A percentile compares a stretch with the other conserved stretches of the same genome.
phyloP scores from a whole-genome alignment of 148 eudicot species.

The Diospyros lotus region DNA sequence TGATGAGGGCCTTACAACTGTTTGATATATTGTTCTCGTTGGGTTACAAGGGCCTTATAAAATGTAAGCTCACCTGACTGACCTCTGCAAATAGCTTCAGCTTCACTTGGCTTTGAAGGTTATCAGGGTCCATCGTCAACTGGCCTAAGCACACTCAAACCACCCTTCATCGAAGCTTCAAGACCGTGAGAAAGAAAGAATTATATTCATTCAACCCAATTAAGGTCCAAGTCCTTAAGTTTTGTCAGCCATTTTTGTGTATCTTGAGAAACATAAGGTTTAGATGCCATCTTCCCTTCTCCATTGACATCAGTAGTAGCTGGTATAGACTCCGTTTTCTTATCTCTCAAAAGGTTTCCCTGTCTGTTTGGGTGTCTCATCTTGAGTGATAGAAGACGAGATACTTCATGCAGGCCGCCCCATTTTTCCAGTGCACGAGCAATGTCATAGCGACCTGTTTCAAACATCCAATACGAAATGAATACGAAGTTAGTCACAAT shows the following conservation, averaged over 20 bases:
- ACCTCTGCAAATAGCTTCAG: too few relatives aligned
- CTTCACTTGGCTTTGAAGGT: too few relatives aligned
- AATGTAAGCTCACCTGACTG: too few relatives aligned
- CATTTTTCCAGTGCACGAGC: slow-evolving; percentile 96
- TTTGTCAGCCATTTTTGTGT: slow-evolving; percentile 69
- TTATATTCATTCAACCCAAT: slow-evolving; percentile 49
- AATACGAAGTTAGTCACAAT: neutral
- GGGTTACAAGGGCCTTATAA: too few relatives aligned
- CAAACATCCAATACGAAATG: slow-evolving; percentile 1
- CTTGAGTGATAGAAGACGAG: slow-evolving; percentile 83
- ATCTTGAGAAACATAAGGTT: slow-evolving; percentile 55
- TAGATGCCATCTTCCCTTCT: slow-evolving; percentile 31
- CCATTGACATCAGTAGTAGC: slow-evolving; percentile 18
- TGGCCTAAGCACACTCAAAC: too few relatives aligned
- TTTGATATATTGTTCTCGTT: too few relatives aligned
- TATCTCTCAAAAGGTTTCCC: slow-evolving; percentile 37
- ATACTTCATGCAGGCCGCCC: slow-evolving; percentile 97
- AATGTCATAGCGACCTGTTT: slow-evolving; percentile 87
- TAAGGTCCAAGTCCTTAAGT: slow-evolving; percentile 70
- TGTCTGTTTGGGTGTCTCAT: slow-evolving; percentile 81
- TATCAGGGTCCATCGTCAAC: too few relatives aligned
- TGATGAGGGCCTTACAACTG: too few relatives aligned
- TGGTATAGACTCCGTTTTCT: slow-evolving; percentile 25
- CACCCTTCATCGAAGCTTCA: too few relatives aligned
- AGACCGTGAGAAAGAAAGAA: too few relatives aligned